Conservation (phyloP, 2,329 filamentous ascomycete species). For the Lasiodiplodia theobromae region DNA sequence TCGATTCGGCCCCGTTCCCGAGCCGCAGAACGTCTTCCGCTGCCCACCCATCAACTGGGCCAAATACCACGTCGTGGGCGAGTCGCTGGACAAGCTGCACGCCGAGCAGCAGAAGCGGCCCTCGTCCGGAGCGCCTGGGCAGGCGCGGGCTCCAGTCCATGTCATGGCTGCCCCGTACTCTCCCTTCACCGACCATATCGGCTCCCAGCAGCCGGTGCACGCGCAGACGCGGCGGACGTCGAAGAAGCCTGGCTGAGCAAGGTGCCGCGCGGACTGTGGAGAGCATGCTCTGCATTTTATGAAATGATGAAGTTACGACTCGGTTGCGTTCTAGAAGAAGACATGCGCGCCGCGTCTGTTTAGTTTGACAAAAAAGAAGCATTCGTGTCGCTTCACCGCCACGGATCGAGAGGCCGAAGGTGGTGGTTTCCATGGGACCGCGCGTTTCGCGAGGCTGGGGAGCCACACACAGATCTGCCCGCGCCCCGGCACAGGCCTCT, state of each 20-base stretch:
- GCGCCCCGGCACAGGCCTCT: conserved; percentile 3
- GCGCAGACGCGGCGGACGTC: conserved; percentile 37
- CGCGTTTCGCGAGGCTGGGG: conserved; percentile 19
- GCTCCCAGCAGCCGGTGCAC: conserved; percentile 32
- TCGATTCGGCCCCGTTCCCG: conserved; percentile 72
- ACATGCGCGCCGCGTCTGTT: not conserved
- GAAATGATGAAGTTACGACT: conserved; percentile 22
- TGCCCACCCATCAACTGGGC: conserved; percentile 93
- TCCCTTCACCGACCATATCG: conserved; percentile 62
- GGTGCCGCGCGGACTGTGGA: not conserved
- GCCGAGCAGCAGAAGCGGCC: conserved; percentile 77
- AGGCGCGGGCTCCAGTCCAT: conserved; percentile 54
- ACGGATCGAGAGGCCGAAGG: conserved; percentile 13
- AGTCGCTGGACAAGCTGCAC: conserved; percentile 83
- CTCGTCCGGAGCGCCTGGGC: conserved; percentile 33
- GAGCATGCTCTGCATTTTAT: not conserved
- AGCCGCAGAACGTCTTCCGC: conserved; percentile 81
- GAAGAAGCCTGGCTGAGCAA: conserved; percentile 42
- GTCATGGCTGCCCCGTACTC: conserved; percentile 66
- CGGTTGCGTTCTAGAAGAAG: conserved; percentile 12
- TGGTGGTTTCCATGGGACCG: not conserved
- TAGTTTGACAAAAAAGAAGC: conserved; percentile 6
- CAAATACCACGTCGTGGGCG: conserved; percentile 89
- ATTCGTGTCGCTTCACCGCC: conserved; percentile 20
- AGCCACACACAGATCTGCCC: conserved; percentile 18